Evolutionary conservation across 2,329 filamentous ascomycete genomes (phyloP).

Genomic region (Colletotrichum euphorbiae): DNA sequence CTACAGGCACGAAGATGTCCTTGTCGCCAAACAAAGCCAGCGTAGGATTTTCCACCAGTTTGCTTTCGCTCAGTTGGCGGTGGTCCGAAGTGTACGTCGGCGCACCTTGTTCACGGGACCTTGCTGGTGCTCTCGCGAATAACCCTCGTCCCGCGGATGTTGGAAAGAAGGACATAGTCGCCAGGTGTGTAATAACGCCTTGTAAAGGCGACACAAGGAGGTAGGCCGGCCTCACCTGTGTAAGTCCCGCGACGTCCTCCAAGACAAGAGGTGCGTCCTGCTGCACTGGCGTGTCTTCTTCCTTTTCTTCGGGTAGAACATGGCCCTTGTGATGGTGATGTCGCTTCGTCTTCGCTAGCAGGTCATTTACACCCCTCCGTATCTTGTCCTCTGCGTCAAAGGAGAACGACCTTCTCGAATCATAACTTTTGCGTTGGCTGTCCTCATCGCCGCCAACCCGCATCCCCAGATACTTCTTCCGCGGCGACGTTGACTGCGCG

Average conservation of each 20-base stretch:
- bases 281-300: slow-evolving; percentile 41
- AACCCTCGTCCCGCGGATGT: slow-evolving; percentile 40
- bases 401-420: slow-evolving; percentile 53
- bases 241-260: slow-evolving; percentile 49
- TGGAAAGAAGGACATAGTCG: slow-evolving; percentile 69
- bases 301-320: slow-evolving; percentile 19
- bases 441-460: slow-evolving; percentile 64
- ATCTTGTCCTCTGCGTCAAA: slow-evolving; percentile 61
- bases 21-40: slow-evolving; percentile 80
- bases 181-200: slow-evolving; percentile 69
- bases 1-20: slow-evolving; percentile 78
- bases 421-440: slow-evolving; percentile 53
- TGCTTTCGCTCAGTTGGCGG: slow-evolving; percentile 56
- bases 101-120: slow-evolving; percentile 29
- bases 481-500: slow-evolving; percentile 45
- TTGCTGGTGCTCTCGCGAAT: slow-evolving; percentile 30
- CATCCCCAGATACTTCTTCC: slow-evolving; percentile 51
- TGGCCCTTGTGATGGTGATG: slow-evolving; percentile 39
- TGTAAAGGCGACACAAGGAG: slow-evolving; percentile 77
- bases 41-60: slow-evolving; percentile 69
- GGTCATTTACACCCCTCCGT: slow-evolving; percentile 59
- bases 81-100: slow-evolving; percentile 27
- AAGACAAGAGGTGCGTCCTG: slow-evolving; percentile 46
- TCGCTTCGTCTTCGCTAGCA: slow-evolving; percentile 56
- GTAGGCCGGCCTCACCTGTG: slow-evolving; percentile 61